Conservation (phyloP, 2,329 filamentous ascomycete genomes). For the Clarireedia paspali region DNA sequence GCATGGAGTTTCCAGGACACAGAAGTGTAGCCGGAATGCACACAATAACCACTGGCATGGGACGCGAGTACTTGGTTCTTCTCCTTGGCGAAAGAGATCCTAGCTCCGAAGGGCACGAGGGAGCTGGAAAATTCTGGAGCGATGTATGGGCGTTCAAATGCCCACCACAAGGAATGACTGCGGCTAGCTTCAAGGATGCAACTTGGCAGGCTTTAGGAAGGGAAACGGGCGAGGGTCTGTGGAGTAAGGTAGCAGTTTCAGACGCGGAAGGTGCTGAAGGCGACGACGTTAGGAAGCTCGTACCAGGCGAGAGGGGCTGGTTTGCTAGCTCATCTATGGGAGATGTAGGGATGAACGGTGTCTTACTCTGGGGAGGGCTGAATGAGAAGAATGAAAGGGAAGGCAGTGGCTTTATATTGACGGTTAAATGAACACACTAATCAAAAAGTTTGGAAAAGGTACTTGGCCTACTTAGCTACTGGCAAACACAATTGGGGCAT, state of each 20-base stretch:
- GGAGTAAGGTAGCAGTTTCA: slow-evolving; percentile 46
- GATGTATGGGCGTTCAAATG: slow-evolving; percentile 61
- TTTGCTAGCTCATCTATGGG: slow-evolving; percentile 48
- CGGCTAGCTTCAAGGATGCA: slow-evolving; percentile 48
- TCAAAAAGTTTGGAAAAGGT: not conserved
- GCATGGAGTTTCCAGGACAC: slow-evolving; percentile 40
- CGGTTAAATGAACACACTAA: slow-evolving; percentile 33
- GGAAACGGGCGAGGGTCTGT: slow-evolving; percentile 50
- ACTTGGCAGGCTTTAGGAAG: slow-evolving; percentile 44
- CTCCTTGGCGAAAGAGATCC: slow-evolving; percentile 49
- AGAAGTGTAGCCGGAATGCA: slow-evolving; percentile 48
- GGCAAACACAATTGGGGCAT: no score
- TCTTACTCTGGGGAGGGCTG: slow-evolving; percentile 55
- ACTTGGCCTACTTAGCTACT: no score
- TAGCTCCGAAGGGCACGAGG: slow-evolving; percentile 41
- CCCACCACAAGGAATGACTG: slow-evolving; percentile 45
- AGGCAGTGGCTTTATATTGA: slow-evolving; percentile 58
- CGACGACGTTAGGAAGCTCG: slow-evolving; percentile 33
- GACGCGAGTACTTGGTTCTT: slow-evolving; percentile 55
- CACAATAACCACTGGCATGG: slow-evolving; percentile 49
- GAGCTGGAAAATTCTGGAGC: slow-evolving; percentile 45
- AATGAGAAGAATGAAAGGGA: slow-evolving; percentile 42
- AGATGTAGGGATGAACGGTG: slow-evolving; percentile 50
- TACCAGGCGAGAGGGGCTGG: slow-evolving; percentile 49
- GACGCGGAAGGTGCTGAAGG: slow-evolving; percentile 38